These are phyloP conservation scores for Hyaloperonospora brassicae DNA, from an alignment of 352 stramenopile species.

Conservation along the genomic window DNA sequence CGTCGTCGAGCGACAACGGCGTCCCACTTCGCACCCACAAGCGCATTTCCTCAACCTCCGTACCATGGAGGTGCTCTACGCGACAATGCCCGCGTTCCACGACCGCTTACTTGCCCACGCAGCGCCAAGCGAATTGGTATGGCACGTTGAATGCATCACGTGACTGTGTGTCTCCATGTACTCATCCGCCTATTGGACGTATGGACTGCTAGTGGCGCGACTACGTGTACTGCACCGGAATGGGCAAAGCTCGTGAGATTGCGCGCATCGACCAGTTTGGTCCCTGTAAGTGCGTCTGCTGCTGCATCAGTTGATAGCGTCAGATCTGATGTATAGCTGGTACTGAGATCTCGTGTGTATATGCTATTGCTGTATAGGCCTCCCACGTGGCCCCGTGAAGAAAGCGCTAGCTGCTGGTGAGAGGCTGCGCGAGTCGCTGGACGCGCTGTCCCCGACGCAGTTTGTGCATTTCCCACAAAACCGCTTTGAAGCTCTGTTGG, in stretches of 20 bases:
- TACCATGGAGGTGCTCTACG: conserved; percentile 89
- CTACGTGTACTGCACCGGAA: conserved; percentile 77
- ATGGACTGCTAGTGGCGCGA: conserved; percentile 56
- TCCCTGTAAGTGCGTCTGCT: conserved; percentile 25
- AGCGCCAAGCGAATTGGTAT: conserved; percentile 53
- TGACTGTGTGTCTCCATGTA: neutral
- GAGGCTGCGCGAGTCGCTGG: conserved; percentile 30
- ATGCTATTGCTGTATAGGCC: conserved; percentile 21
- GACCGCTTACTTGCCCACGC: conserved; percentile 53
- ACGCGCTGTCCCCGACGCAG: conserved; percentile 58
- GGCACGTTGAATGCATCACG: neutral
- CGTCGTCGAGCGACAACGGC: conserved; percentile 66
- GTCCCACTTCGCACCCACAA: conserved; percentile 84
- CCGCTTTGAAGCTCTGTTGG: conserved; percentile 64
- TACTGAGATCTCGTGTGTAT: neutral
- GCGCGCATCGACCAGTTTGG: conserved; percentile 78
- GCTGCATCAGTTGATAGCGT: too few species aligned
- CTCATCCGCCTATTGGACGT: conserved; percentile 2
- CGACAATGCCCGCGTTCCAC: conserved; percentile 66
- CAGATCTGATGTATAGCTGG: neutral
- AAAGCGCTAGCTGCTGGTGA: conserved; percentile 18
- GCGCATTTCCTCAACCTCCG: conserved; percentile 93
- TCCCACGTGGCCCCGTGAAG: conserved; percentile 28
- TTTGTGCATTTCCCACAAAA: conserved; percentile 84
- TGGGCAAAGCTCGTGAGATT: conserved; percentile 58